Conservation (phyloP, 2,329 filamentous ascomycete genomes). For the Arthrobotrys conoides region DNA sequence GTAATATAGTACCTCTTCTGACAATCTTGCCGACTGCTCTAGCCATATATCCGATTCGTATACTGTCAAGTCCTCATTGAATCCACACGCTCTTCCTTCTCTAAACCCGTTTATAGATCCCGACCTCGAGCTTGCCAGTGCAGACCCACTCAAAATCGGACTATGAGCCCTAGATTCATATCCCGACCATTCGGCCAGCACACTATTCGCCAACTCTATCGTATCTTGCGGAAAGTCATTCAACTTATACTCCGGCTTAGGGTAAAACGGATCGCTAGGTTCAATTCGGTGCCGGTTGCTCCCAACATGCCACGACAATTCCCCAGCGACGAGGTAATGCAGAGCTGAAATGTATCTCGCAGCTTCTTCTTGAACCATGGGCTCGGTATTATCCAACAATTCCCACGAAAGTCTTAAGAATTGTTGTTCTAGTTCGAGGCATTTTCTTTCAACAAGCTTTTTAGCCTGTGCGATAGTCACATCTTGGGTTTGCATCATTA, state of each 20-base stretch:
- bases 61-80: background rate
- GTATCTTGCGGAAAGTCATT: constrained; percentile 21
- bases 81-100: background rate
- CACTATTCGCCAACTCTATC: constrained; percentile 23
- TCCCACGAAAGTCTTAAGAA: constrained; percentile 15
- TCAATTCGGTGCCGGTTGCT: constrained; percentile 15
- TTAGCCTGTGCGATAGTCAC: constrained; percentile 21
- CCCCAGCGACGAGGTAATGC: constrained; percentile 24
- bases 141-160: background rate
- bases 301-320: constrained; percentile 7
- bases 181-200: constrained; percentile 3
- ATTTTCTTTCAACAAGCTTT: constrained; percentile 14
- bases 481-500: constrained; percentile 39
- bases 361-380: background rate
- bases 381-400: constrained; percentile 15
- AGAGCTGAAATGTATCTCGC: constrained; percentile 23
- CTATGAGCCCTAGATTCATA: constrained; percentile 13
- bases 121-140: background rate
- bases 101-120: constrained; percentile 7
- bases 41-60: constrained; percentile 14
- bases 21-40: constrained; percentile 3
- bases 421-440: constrained; percentile 20
- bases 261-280: constrained; percentile 26
- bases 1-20: constrained; percentile 22
- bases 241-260: constrained; percentile 25